Base-by-base conservation (phyloP, 225 moss, liverwort and hornwort genomes). In the Physcomitrellopsis africana region DNA sequence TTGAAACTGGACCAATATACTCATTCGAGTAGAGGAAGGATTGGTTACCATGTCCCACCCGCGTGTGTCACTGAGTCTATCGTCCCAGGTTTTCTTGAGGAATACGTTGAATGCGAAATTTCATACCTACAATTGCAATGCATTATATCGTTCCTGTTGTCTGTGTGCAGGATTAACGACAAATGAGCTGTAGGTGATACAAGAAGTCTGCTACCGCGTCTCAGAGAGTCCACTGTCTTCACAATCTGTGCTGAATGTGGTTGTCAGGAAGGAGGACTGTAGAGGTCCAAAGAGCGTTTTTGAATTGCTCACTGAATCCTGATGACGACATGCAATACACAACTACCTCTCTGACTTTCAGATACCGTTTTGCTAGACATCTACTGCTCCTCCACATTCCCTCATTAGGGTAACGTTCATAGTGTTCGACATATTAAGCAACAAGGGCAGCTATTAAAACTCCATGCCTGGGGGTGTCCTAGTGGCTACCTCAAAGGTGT, bases 401-500 rank as follows among this genome's bases (percentile, higher is more conserved):
- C 44, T 43, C 62, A 44, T 61, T 11, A 56, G 44, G 9, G 51
- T 44, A n/a, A 51, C 19, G 44, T 68, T 73, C 24, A 46, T 18
- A n/a, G 13, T 67, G 23, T 24, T 7, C 2, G 19, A 12, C 44
- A 3, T 12, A 32, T 8, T 16, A 59, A 73, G 60, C 65, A 53
- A 26, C 44, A 6, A 45, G 68, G 18, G 32, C 20, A 22, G 11
- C 9, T 7, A 41, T 16, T 63, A 62, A 26, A 81, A 69, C 56
- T 45, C 48, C 42, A 23, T 27, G 49, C 58, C 49, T 20, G 27
- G 59, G 58, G 46, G 5, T 11, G 53, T 62, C 74, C 32, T 66
- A 47, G 75, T 68, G 79, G 76, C 75, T 75, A 63, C 76, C 67
- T 72, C 62, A 20, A 76, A 52, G n/a, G 60, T 45, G 24, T 69